phyloP scores from a whole-genome alignment of 768 basidiomycete species.

The Pleurotus eryngii region DNA sequence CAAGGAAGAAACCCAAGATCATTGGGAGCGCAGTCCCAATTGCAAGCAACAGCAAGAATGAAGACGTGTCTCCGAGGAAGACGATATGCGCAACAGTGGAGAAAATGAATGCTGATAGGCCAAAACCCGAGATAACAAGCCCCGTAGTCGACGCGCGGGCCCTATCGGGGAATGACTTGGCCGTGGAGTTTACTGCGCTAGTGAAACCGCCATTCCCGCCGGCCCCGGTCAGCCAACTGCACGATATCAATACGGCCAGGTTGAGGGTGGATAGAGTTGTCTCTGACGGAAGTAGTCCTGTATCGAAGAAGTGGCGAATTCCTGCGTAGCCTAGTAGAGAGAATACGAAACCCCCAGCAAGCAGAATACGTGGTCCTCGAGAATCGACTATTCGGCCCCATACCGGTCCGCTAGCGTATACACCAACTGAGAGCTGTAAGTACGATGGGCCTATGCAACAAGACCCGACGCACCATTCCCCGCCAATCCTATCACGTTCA shows the following conservation, averaged over 20 bases:
- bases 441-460: neutral
- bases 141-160: slow-evolving; percentile 76
- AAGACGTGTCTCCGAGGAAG: slow-evolving; percentile 76
- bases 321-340: slow-evolving; percentile 74
- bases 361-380: slow-evolving; percentile 66
- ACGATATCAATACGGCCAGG: slow-evolving; percentile 53
- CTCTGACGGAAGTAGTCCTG: slow-evolving; percentile 36
- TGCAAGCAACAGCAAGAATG: slow-evolving; percentile 72
- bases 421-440: slow-evolving; percentile 45
- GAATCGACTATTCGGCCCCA: slow-evolving; percentile 79
- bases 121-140: slow-evolving; percentile 82
- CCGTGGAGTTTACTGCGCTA: slow-evolving; percentile 76
- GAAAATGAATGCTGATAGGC: slow-evolving; percentile 89
- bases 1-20: slow-evolving; percentile 70
- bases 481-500: slow-evolving; percentile 79
- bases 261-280: slow-evolving; percentile 36
- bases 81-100: slow-evolving; percentile 67
- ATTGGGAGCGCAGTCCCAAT: slow-evolving; percentile 79
- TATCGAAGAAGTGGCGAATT: slow-evolving; percentile 64
- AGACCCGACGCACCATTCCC: slow-evolving; percentile 56
- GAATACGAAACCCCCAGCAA: slow-evolving; percentile 54
- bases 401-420: slow-evolving; percentile 71
- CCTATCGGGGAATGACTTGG: slow-evolving; percentile 75
- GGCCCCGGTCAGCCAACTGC: slow-evolving; percentile 69
- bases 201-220: slow-evolving; percentile 74